phyloP scores from a whole-genome alignment of 352 stramenopile genomes.

The Pythium utonaiense region DNA sequence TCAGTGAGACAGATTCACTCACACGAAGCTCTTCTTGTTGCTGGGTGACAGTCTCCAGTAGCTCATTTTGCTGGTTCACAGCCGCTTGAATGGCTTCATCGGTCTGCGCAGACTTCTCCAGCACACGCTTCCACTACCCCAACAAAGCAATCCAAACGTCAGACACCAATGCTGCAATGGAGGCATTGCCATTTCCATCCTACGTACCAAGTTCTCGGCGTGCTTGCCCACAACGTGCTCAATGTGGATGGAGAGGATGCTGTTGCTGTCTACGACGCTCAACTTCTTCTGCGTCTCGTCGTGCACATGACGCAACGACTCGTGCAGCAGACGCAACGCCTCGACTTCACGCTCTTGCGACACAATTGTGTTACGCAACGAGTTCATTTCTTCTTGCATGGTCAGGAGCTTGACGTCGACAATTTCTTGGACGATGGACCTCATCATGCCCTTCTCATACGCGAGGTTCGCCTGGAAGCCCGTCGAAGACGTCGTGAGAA shows the following conservation, averaged over 20 bases:
- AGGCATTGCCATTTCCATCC: too few relatives aligned
- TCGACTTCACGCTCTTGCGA: conserved; percentile 60
- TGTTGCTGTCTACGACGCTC: conserved; percentile 51
- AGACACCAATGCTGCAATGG: too few relatives aligned
- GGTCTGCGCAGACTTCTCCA: conserved; percentile 28
- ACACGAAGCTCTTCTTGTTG: conserved; percentile 21
- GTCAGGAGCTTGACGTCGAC: conserved; percentile 60
- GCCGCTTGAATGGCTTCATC: conserved; percentile 8
- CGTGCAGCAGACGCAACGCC: conserved; percentile 50
- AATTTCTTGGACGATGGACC: conserved; percentile 60
- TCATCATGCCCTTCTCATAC: conserved; percentile 57
- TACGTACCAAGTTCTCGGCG: conserved; percentile 59
- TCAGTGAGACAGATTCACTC: background rate
- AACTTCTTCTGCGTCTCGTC: conserved; percentile 59
- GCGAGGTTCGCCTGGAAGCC: conserved; percentile 25
- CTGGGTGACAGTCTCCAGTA: conserved; percentile 12
- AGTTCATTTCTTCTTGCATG: conserved; percentile 49
- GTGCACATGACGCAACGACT: conserved; percentile 49
- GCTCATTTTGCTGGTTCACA: conserved; percentile 7
- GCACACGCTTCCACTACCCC: conserved; percentile 54
- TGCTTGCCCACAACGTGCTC: conserved; percentile 62
- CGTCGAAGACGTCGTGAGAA: conserved; percentile 43
- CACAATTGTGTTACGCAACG: conserved; percentile 47
- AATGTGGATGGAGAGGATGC: conserved; percentile 60
- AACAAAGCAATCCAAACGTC: background rate